Percentiles rank a stretch among this genome's conserved stretches.
phyloP scores from a whole-genome alignment of 192 early-diverging fungal species.

The Linnemannia zychae region DNA sequence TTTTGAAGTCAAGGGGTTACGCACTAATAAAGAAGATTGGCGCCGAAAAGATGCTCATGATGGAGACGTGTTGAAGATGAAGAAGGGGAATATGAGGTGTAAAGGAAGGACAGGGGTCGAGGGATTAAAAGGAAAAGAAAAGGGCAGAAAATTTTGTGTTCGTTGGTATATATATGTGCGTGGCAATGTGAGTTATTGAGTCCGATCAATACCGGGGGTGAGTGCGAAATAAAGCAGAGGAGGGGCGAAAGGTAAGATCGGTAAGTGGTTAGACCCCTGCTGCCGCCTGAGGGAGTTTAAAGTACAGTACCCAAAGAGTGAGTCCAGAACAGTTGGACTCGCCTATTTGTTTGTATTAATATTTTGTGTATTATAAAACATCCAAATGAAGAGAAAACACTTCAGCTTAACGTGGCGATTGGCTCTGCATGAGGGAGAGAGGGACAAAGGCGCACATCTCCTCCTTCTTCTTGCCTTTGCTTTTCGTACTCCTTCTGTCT shows the following conservation, averaged over 20 bases:
- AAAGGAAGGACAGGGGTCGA: background rate
- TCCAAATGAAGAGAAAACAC: background rate
- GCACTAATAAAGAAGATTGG: slow-evolving; percentile 75
- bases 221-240: background rate
- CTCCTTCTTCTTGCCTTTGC: background rate
- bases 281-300: background rate
- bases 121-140: slow-evolving; percentile 17
- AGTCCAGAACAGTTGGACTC: background rate
- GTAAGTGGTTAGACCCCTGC: background rate
- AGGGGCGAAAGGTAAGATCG: background rate
- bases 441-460: background rate
- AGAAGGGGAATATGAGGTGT: background rate
- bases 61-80: slow-evolving; percentile 20
- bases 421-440: background rate
- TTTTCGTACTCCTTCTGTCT: background rate
- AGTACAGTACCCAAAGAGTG: background rate
- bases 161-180: background rate
- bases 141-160: slow-evolving; percentile 10
- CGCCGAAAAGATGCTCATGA: slow-evolving; percentile 72
- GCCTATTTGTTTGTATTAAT: background rate
- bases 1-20: too few species aligned
- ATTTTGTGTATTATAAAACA: background rate
- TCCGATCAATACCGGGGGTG: background rate
- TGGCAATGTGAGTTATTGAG: background rate
- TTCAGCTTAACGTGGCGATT: background rate